A percentile compares a stretch with the other conserved stretches of the same genome.
These are phyloP conservation scores for Exophiala lecanii-corni DNA, from an alignment of 2,329 filamentous ascomycete species.

Conservation along the genomic window DNA sequence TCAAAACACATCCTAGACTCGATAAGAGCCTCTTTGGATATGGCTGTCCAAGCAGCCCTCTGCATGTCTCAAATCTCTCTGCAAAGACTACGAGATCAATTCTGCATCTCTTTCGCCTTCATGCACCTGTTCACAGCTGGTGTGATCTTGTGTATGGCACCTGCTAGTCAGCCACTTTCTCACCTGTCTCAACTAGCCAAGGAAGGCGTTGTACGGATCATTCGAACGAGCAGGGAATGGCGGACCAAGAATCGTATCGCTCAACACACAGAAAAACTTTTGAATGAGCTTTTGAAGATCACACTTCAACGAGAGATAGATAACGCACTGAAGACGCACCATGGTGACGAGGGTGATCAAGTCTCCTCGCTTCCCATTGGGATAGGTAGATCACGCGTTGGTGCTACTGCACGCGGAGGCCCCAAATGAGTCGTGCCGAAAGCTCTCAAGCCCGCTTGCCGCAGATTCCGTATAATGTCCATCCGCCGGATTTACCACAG, in stretches of 20 bases:
- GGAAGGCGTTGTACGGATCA: constrained; percentile 28
- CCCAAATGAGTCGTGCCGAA: too few relatives aligned
- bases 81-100: constrained; percentile 27
- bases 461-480: too few relatives aligned
- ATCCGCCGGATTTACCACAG: too few relatives aligned
- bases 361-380: too few relatives aligned
- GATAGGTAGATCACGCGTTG: too few relatives aligned
- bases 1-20: neutral
- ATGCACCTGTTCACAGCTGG: constrained; percentile 23
- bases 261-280: constrained; percentile 26
- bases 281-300: constrained; percentile 26
- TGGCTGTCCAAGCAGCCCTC: constrained; percentile 28
- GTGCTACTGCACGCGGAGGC: too few relatives aligned
- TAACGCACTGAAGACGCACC: neutral
- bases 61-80: constrained; percentile 29
- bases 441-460: too few relatives aligned
- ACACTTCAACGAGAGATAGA: constrained; percentile 22
- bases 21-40: constrained; percentile 1
- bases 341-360: too few relatives aligned
- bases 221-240: constrained; percentile 22
- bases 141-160: constrained; percentile 28
- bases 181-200: constrained; percentile 28
- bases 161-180: constrained; percentile 28
- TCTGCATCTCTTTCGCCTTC: constrained; percentile 22
- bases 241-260: constrained; percentile 25